Conservation (phyloP, 345 rosid species). For the Syzygium aqueum region DNA sequence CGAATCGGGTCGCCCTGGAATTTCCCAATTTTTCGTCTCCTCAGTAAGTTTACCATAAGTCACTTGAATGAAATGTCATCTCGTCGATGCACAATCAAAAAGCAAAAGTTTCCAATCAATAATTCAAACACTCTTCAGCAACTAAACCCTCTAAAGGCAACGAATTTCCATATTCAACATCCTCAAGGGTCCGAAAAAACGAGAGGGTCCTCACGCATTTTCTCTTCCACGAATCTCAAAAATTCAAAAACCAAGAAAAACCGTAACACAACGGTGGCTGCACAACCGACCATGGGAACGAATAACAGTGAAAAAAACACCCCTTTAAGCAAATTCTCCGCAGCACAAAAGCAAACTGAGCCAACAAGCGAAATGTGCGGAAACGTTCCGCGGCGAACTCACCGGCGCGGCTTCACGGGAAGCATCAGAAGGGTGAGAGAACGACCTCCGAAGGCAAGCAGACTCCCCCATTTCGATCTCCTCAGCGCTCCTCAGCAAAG, state of each 20-base stretch:
- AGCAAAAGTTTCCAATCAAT: background rate
- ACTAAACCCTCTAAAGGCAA: background rate
- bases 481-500: background rate
- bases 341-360: background rate
- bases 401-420: constrained; percentile 53
- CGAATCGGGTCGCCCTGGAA: constrained; percentile 54
- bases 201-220: background rate
- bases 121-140: background rate
- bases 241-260: background rate
- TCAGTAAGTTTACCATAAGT: background rate
- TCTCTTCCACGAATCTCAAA: background rate
- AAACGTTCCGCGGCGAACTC: background rate
- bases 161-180: background rate
- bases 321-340: background rate
- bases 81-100: background rate
- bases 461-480: constrained; percentile 44
- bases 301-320: background rate
- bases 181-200: background rate
- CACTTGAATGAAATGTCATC: background rate
- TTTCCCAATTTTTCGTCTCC: background rate
- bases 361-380: background rate
- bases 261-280: background rate
- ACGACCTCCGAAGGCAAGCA: constrained; percentile 59
- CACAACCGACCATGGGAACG: background rate
- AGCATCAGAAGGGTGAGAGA: constrained; percentile 71